Evolutionary conservation across 2,329 filamentous ascomycete species (phyloP), one percentile per base, ranked within the genome.

Genomic region (Coniochaeta sp.): DNA sequence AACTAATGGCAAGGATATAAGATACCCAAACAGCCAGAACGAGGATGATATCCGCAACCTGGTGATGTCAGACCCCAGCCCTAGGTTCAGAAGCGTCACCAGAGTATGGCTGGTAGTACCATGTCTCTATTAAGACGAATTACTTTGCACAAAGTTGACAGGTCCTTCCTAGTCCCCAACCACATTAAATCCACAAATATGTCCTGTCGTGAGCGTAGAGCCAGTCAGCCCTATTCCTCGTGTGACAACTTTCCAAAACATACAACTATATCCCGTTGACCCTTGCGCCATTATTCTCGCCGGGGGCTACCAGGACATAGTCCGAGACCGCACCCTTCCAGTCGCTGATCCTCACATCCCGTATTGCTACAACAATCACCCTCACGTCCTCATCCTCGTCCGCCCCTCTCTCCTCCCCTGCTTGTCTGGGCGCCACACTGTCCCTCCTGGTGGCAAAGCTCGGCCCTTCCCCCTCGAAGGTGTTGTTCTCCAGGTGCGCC

Each of bases 281-380:
- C 6, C 56, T 26, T 7, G 62, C 50, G 3, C 22, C 36, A 34
- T 60, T 6, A 16, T 57, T 43, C 22, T 59, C 56, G 11, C 61
- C 43, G 7, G 28, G 28, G 31, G 75, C 70, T 3, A 74, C 72
- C 62, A 84, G 69, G 1, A 80, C 80, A 77, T 79, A 98, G 71
- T 98, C 93, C 67, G 89, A 85, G 5, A 98, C 91, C 16, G 87
- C 85, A n/a, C 95, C 93, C 77, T 96, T 96, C 89, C 90, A 96
- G 73, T 96, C 95, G 65, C 90, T 92, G 68, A 96, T 96, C 68
- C 92, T 83, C 57, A 95, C 92, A 71, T 93, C 90, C 67, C 82
- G 84, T 67, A 98, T 91, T 67, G 83, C 85, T 8, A 98, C 95
- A 6, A 93, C 84, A 36, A 98, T 91, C 7, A 97, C 93, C 57